These are phyloP conservation scores for Diaporthe batatas DNA, from an alignment of 2,329 filamentous ascomycete species.

Conservation along the genomic window DNA sequence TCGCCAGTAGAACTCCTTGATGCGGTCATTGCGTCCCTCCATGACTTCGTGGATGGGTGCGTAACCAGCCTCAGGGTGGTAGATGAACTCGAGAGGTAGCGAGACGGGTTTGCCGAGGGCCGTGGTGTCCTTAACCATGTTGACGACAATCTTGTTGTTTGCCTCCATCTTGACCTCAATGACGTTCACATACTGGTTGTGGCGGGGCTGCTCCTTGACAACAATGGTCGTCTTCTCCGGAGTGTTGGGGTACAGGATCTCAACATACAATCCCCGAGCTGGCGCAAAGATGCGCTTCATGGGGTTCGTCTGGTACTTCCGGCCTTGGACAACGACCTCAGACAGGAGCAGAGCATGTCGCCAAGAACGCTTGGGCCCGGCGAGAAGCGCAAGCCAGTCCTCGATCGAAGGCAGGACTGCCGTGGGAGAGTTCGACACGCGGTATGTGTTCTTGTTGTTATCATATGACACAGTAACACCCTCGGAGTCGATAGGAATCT, in stretches of 20 bases:
- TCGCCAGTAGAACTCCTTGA: slow-evolving; percentile 99
- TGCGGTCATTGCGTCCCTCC: slow-evolving; percentile 94
- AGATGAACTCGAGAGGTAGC: slow-evolving; percentile 88
- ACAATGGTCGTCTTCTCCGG: slow-evolving; percentile 86
- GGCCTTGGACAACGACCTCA: slow-evolving; percentile 93
- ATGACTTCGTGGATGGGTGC: slow-evolving; percentile 98
- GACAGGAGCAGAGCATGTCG: slow-evolving; percentile 93
- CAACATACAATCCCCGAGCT: slow-evolving; percentile 86
- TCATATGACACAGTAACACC: slow-evolving; percentile 88
- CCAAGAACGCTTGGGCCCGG: slow-evolving; percentile 90
- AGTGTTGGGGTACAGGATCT: slow-evolving; percentile 86
- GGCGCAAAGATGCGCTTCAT: slow-evolving; percentile 93
- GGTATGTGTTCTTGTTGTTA: slow-evolving; percentile 83
- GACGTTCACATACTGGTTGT: slow-evolving; percentile 88
- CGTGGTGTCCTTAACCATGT: slow-evolving; percentile 93
- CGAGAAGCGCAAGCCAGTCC: slow-evolving; percentile 89
- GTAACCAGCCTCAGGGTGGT: slow-evolving; percentile 95
- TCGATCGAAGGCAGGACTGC: slow-evolving; percentile 82
- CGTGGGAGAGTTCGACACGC: slow-evolving; percentile 81
- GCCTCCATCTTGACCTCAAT: slow-evolving; percentile 84
- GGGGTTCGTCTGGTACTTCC: slow-evolving; percentile 97
- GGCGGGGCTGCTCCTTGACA: slow-evolving; percentile 88
- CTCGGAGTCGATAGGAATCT: slow-evolving; percentile 83
- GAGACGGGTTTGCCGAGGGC: slow-evolving; percentile 86
- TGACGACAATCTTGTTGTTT: slow-evolving; percentile 85